Percentiles rank a stretch among this genome's conserved stretches.
These are phyloP conservation scores for Secale cereale DNA, from an alignment of 176 grass and related monocot genomes.

Conservation along the genomic window DNA sequence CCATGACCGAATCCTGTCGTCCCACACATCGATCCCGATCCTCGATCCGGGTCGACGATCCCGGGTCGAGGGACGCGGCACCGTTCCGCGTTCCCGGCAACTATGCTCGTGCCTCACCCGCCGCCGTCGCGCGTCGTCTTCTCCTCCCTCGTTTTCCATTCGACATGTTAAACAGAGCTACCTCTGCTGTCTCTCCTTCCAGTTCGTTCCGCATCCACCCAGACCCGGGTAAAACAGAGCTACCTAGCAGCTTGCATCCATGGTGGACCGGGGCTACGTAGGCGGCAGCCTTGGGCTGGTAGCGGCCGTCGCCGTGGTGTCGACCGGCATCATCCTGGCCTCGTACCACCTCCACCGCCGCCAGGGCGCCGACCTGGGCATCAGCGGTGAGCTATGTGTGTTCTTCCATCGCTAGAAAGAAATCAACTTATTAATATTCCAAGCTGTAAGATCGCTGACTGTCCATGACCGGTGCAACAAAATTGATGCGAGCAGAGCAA, in stretches of 20 bases:
- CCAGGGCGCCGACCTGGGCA: constrained; percentile 25
- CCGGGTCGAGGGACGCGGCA: no score
- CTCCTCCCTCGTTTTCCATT: neutral
- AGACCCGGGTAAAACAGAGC: neutral
- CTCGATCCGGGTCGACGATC: no score
- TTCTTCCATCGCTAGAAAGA: neutral
- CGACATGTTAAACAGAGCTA: no score
- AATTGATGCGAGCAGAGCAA: neutral
- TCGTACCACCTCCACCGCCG: constrained; percentile 50
- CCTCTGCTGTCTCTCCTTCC: no score
- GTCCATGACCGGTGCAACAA: neutral
- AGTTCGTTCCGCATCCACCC: no score
- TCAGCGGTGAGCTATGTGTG: neutral
- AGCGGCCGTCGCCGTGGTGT: constrained; percentile 49
- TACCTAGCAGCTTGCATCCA: neutral
- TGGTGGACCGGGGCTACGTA: neutral
- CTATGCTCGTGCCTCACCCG: neutral
- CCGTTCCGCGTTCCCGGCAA: no score
- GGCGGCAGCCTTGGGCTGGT: constrained; percentile 41
- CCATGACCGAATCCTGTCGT: no score
- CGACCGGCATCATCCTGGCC: constrained; percentile 51
- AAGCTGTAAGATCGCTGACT: neutral
- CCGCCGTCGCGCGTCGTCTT: neutral
- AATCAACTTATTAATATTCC: no score
- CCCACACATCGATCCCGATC: no score